Percentiles rank a stretch among this genome's conserved stretches.
These are phyloP conservation scores for Albizia julibrissin DNA, from an alignment of 306 rosid species.

Conservation along the genomic window DNA sequence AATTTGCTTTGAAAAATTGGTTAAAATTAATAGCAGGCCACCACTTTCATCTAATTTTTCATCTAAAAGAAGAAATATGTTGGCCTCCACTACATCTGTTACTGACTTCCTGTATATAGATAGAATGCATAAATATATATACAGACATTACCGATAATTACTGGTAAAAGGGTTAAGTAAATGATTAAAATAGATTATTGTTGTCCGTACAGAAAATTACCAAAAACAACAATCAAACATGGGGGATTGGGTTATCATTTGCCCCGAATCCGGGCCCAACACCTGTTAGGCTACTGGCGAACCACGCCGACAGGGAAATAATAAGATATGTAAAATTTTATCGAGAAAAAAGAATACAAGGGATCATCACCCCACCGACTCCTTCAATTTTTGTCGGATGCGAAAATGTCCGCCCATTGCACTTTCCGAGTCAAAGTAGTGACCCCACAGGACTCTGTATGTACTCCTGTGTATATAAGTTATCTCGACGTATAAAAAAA, in stretches of 20 bases:
- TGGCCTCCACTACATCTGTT: no score
- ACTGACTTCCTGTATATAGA: no score
- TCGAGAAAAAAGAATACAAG: background rate
- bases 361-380: constrained; percentile 34
- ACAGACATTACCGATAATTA: no score
- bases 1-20: no score
- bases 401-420: background rate
- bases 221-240: background rate
- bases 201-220: background rate
- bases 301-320: background rate
- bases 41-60: no score
- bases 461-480: no score
- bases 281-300: background rate
- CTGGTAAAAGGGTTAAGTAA: background rate
- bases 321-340: background rate
- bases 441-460: no score
- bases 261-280: background rate
- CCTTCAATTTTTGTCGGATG: constrained; percentile 30
- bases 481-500: no score
- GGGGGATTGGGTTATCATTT: background rate
- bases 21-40: no score
- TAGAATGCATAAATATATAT: no score
- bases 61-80: no score
- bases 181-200: background rate
- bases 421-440: background rate